These are phyloP conservation scores for Glycyrrhiza uralensis DNA, from an alignment of 306 rosid genomes.

Conservation along the genomic window DNA sequence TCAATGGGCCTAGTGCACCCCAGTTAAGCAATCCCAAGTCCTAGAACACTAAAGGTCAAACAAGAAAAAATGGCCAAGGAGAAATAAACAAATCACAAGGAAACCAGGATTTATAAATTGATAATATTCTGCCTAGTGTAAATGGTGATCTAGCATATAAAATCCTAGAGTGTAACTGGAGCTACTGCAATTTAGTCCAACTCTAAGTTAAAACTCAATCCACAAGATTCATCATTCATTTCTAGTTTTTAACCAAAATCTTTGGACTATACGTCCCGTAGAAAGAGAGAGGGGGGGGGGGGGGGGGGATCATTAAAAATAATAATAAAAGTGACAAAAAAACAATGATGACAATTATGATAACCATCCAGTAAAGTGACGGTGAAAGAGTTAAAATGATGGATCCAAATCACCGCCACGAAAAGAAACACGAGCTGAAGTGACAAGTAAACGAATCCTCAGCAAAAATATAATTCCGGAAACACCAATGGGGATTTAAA, in stretches of 20 bases:
- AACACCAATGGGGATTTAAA: conserved; percentile 2
- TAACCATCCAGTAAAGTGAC: conserved; percentile 21
- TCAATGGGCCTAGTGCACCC: not conserved
- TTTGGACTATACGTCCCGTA: not conserved
- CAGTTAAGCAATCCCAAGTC: not conserved
- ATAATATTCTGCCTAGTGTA: not conserved
- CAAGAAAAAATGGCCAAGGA: not conserved
- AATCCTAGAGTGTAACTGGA: conserved; percentile 13
- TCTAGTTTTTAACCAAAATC: conserved; percentile 21
- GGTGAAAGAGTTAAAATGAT: conserved; percentile 36
- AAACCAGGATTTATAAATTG: not conserved
- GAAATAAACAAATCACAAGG: not conserved
- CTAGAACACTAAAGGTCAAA: conserved; percentile 7
- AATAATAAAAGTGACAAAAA: not conserved
- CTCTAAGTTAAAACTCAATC: conserved; percentile 20
- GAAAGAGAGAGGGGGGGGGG: too few species aligned
- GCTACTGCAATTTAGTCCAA: conserved; percentile 4
- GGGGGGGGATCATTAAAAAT: too few species aligned
- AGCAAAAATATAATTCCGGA: not conserved
- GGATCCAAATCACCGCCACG: conserved; percentile 18
- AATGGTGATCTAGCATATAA: not conserved
- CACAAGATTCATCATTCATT: conserved; percentile 16
- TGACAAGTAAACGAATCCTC: not conserved
- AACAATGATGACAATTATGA: conserved; percentile 13
- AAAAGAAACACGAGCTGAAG: conserved; percentile 15